Evolutionary conservation across 192 early-diverging fungal species (phyloP), one percentile per base, ranked within the genome.

Genomic region (Podila epicladia): DNA sequence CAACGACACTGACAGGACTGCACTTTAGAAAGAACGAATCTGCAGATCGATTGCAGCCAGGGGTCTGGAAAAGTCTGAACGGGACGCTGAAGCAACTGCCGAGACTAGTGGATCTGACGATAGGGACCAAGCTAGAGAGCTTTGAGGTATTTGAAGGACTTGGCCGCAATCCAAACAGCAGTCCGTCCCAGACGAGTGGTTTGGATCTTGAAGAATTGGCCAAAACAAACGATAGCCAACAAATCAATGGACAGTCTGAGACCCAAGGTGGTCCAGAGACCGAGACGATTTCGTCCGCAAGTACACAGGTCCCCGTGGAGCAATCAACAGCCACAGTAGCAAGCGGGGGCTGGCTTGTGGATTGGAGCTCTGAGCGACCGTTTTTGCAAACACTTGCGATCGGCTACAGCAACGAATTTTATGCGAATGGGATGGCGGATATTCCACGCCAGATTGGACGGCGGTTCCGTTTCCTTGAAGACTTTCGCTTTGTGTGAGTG

Each of bases 401-500:
- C 13, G 74, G 74, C 9, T 75, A 26, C 37, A 75, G 74, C 26
- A n/a, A 17, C 12, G 67, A 65, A 28, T 67, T 75, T 59, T 64
- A 57, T 20, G 13, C 4, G 5, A 12, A 50, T n/a, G 41, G 62
- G 28, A 59, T 74, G 59, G 20, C 9, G 12, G 53, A 69, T 60
- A 29, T 69, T 20, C 38, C 62, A 31, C 66, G 55, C 33, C 74
- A 75, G 62, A 37, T 75, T 49, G 67, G 37, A n/a, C 63, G 48
- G 59, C 67, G 74, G 7, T 75, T 75, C 55, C 74, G 74, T 1
- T 75, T 75, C 32, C 50, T 75, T 19, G 74, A 75, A 19, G 66
- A 64, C 26, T 69, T 75, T 63, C 53, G 41, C 15, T 58, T 69
- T 11, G 20, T 65, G 0, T 20, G 22, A n/a, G 7, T 26, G 17